Conservation (phyloP, 1,284 basidiomycete genomes). For the Vanrija sp. region DNA sequence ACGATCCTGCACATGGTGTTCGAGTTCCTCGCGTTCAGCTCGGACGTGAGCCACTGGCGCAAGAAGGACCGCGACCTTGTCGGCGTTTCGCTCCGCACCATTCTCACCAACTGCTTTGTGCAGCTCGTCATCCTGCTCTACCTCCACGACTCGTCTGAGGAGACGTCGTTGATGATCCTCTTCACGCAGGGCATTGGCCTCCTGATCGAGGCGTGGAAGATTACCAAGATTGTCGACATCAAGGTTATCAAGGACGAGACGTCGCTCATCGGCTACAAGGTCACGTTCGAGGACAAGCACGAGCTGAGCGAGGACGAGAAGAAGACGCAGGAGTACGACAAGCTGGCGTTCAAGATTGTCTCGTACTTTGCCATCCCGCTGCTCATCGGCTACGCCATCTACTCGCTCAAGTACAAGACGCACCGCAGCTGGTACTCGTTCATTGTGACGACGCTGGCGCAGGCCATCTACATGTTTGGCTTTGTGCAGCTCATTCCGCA, state of each 20-base stretch:
- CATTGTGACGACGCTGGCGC: conserved; percentile 62
- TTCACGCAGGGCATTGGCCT: conserved; percentile 82
- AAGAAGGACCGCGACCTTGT: conserved; percentile 72
- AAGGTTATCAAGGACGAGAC: conserved; percentile 59
- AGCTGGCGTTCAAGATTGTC: conserved; percentile 60
- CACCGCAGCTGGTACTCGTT: conserved; percentile 96
- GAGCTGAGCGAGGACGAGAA: conserved; percentile 89
- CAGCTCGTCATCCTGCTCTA: conserved; percentile 85
- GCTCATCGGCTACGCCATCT: conserved; percentile 79
- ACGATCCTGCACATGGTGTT: conserved; percentile 83
- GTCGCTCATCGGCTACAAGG: conserved; percentile 67
- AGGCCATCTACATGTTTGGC: conserved; percentile 70
- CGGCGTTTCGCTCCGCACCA: conserved; percentile 59
- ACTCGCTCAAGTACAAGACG: conserved; percentile 59
- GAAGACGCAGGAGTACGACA: conserved; percentile 87
- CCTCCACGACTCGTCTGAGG: conserved; percentile 88
- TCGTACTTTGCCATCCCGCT: conserved; percentile 80
- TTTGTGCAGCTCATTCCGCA: conserved; percentile 93
- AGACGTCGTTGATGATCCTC: conserved; percentile 94
- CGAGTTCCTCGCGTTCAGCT: conserved; percentile 91
- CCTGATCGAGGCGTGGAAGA: conserved; percentile 93
- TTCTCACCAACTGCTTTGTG: conserved; percentile 88
- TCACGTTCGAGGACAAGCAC: conserved; percentile 87
- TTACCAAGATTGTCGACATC: conserved; percentile 75
- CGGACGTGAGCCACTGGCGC: conserved; percentile 90